Conservation (phyloP, 768 basidiomycete genomes). For the Crepidotus variabilis region DNA sequence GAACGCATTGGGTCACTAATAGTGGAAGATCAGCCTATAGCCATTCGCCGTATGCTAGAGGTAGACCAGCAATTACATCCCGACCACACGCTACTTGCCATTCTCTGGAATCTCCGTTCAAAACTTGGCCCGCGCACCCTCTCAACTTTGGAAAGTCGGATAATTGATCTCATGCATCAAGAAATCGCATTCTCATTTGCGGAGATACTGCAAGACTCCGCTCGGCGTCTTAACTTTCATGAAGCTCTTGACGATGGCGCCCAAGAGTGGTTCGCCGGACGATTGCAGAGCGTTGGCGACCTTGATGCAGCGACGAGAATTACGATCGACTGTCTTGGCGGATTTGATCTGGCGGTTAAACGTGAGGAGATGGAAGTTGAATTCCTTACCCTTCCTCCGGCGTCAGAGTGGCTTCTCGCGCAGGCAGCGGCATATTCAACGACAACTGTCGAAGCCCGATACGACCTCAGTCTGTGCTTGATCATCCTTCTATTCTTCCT, state of each 20-base stretch:
- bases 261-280: slow-evolving; percentile 56
- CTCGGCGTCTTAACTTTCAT: slow-evolving; percentile 45
- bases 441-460: slow-evolving; percentile 65
- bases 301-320: slow-evolving; percentile 52
- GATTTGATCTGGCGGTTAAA: slow-evolving; percentile 69
- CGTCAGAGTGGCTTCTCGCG: slow-evolving; percentile 60
- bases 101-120: slow-evolving; percentile 59
- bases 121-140: slow-evolving; percentile 58
- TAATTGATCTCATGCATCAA: slow-evolving; percentile 67
- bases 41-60: slow-evolving; percentile 47
- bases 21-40: slow-evolving; percentile 64
- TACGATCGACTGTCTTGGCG: slow-evolving; percentile 68
- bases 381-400: slow-evolving; percentile 45
- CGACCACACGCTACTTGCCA: slow-evolving; percentile 53
- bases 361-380: slow-evolving; percentile 72
- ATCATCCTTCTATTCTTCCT: slow-evolving; percentile 70
- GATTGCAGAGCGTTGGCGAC: slow-evolving; percentile 53
- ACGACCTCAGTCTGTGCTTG: slow-evolving; percentile 67
- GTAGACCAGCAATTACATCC: slow-evolving; percentile 41
- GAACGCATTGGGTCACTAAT: slow-evolving; percentile 69
- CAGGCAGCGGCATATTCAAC: slow-evolving; percentile 61
- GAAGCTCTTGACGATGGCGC: slow-evolving; percentile 58
- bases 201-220: slow-evolving; percentile 71
- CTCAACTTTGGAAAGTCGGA: slow-evolving; percentile 51
- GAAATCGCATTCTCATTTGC: slow-evolving; percentile 75